These are phyloP conservation scores for Vaccinium myrtillus DNA, from an alignment of 148 eudicot species.

Conservation along the genomic window DNA sequence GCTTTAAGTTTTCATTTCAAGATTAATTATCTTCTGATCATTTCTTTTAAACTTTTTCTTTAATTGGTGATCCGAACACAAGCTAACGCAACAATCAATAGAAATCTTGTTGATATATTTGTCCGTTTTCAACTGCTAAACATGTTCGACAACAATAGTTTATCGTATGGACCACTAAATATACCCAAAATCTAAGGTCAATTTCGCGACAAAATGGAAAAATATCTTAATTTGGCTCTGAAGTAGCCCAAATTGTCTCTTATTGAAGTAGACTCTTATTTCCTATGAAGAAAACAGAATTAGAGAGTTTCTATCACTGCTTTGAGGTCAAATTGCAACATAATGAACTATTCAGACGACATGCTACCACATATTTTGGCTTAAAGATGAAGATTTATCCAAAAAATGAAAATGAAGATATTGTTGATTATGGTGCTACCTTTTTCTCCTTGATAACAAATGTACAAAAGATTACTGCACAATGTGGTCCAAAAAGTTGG, in stretches of 20 bases:
- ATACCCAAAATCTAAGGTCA: not conserved
- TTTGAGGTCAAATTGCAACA: not conserved
- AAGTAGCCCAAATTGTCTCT: conserved; percentile 11
- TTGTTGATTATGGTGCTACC: not conserved
- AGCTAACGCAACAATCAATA: not conserved
- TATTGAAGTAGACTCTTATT: not conserved
- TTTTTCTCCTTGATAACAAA: not conserved
- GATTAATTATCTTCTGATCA: not conserved
- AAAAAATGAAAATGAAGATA: not conserved
- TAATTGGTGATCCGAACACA: not conserved
- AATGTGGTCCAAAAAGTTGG: not conserved
- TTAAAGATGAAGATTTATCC: not conserved
- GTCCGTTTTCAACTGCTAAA: conserved; percentile 1
- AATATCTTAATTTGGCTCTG: conserved; percentile 11
- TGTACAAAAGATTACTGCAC: not conserved
- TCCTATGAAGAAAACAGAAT: not conserved
- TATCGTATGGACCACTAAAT: not conserved
- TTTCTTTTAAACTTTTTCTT: not conserved
- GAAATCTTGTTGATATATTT: not conserved
- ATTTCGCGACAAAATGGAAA: not conserved
- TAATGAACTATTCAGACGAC: not conserved
- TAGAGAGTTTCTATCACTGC: not conserved
- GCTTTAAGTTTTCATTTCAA: not conserved
- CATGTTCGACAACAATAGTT: not conserved
- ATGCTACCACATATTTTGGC: not conserved